Evolutionary conservation across 176 grass and related monocot species (phyloP).

Genomic region (Zizania latifolia): DNA sequence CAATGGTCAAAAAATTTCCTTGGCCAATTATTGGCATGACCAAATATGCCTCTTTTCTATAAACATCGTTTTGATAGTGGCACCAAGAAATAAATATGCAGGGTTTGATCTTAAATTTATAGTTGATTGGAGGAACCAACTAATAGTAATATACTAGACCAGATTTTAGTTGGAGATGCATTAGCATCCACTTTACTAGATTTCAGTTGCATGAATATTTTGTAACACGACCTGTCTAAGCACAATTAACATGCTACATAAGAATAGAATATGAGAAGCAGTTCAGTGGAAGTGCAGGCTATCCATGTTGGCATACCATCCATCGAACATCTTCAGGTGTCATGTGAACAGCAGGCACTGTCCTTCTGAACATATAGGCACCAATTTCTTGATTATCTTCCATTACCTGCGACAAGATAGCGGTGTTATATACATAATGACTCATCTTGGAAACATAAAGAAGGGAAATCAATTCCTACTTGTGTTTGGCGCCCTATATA

Average conservation of each 20-base stretch:
- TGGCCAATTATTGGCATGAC: background rate
- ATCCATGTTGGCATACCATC: slow-evolving; percentile 62
- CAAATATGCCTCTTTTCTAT: background rate
- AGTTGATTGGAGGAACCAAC: slow-evolving; percentile 8
- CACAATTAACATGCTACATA: background rate
- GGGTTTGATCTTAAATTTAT: background rate
- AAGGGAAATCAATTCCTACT: slow-evolving; percentile 37
- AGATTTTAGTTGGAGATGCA: background rate
- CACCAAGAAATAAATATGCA: background rate
- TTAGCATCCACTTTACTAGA: background rate
- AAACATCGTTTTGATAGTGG: background rate
- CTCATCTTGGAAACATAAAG: slow-evolving; percentile 11
- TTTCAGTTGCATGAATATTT: background rate
- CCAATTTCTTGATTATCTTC: slow-evolving; percentile 99
- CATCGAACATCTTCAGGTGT: slow-evolving; percentile 84
- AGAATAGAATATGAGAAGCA: slow-evolving; percentile 18
- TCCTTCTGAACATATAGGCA: slow-evolving; percentile 96
- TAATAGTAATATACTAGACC: background rate
- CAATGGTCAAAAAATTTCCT: background rate
- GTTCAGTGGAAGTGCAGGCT: slow-evolving; percentile 3
- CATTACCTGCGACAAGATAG: slow-evolving; percentile 65
- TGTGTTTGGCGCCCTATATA: slow-evolving; percentile 98
- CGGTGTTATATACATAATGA: slow-evolving; percentile 14
- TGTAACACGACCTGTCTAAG: background rate
- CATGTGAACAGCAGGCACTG: slow-evolving; percentile 85